Evolutionary conservation across 257 asterid genomes (phyloP).

Genomic region (Solanum bulbocastanum): DNA sequence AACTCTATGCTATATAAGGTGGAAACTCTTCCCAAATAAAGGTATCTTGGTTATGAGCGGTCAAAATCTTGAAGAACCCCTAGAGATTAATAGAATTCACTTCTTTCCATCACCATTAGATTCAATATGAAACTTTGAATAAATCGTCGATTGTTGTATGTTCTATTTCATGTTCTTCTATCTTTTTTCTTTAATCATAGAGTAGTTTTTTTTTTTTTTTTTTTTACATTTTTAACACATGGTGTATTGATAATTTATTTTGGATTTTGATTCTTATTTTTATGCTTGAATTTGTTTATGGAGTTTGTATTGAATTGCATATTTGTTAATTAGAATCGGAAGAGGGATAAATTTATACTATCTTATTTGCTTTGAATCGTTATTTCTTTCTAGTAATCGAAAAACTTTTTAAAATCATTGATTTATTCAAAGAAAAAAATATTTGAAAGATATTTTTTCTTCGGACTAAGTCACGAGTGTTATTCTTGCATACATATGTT

Average conservation of each 20-base stretch:
- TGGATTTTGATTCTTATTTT: background rate
- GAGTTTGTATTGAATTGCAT: background rate
- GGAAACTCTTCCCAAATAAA: background rate
- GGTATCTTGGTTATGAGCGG: background rate
- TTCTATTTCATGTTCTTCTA: background rate
- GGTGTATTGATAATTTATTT: background rate
- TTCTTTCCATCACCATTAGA: background rate
- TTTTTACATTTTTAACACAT: background rate
- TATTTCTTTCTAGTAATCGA: background rate
- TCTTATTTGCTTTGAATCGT: too few relatives aligned
- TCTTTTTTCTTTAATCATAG: too few relatives aligned
- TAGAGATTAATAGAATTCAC: background rate
- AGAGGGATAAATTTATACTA: background rate
- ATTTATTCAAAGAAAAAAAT: too few relatives aligned
- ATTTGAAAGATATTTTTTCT: background rate
- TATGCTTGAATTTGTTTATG: background rate
- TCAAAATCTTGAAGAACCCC: background rate
- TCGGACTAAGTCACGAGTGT: background rate
- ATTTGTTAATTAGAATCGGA: background rate
- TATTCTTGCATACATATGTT: background rate
- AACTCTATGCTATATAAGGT: background rate
- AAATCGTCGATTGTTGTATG: background rate
- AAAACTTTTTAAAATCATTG: background rate
- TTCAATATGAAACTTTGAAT: background rate
- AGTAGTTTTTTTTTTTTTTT: background rate